phyloP scores from a whole-genome alignment of 768 basidiomycete genomes.

The Mycena venus region DNA sequence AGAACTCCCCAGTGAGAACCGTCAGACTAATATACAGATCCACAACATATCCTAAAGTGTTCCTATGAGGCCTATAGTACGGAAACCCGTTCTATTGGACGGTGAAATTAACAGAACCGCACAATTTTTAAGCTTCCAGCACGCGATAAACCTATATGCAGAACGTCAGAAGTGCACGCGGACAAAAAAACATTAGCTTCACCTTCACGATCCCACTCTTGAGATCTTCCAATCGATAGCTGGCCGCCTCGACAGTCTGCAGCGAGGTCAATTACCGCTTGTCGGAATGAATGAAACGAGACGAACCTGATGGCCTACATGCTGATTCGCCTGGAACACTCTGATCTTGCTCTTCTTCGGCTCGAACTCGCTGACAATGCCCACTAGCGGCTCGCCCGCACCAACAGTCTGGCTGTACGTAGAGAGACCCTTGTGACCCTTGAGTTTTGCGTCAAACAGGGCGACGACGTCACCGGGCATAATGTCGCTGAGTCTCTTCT shows the following conservation, averaged over 20 bases:
- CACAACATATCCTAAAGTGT: not conserved
- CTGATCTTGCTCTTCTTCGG: slow-evolving; percentile 88
- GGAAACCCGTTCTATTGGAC: not conserved
- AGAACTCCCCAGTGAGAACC: too few relatives aligned
- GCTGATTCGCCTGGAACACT: slow-evolving; percentile 90
- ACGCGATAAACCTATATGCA: slow-evolving; percentile 22
- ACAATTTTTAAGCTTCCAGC: slow-evolving; percentile 16
- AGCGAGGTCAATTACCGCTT: not conserved
- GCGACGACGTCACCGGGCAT: slow-evolving; percentile 89
- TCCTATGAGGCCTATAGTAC: not conserved
- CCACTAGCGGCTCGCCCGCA: slow-evolving; percentile 71
- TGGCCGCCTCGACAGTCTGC: slow-evolving; percentile 79
- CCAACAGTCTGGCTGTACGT: slow-evolving; percentile 75
- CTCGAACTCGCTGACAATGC: slow-evolving; percentile 87
- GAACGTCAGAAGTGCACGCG: not conserved
- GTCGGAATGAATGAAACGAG: slow-evolving; percentile 18
- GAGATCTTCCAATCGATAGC: slow-evolving; percentile 90
- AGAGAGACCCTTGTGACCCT: slow-evolving; percentile 87
- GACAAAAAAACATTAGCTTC: slow-evolving; percentile 24
- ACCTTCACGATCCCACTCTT: slow-evolving; percentile 90
- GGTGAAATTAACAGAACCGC: not conserved
- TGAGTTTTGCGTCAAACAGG: slow-evolving; percentile 77
- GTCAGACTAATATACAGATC: not conserved
- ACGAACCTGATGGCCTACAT: slow-evolving; percentile 84
- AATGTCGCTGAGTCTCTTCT: slow-evolving; percentile 82